Percentiles rank a stretch among this genome's conserved stretches.
phyloP scores from a whole-genome alignment of 768 basidiomycete species.

The Amanita pseudoporphyria region DNA sequence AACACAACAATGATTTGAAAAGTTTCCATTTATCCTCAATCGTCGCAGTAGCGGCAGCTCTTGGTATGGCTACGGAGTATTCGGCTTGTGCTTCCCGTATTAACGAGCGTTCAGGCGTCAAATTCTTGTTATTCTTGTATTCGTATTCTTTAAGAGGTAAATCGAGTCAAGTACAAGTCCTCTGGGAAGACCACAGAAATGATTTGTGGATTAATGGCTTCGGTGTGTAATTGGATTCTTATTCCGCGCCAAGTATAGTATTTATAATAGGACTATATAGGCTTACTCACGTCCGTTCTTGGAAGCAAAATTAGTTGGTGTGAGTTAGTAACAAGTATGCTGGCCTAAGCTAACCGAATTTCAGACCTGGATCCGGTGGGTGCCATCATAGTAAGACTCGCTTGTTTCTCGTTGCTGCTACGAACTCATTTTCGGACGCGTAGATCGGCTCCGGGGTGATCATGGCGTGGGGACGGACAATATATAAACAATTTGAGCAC shows the following conservation, averaged over 20 bases:
- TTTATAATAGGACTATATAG: conserved; percentile 24
- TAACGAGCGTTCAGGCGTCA: conserved; percentile 45
- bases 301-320: conserved; percentile 80
- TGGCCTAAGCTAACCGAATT: neutral
- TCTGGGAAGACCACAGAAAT: conserved; percentile 96
- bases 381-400: conserved; percentile 54
- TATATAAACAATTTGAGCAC: conserved; percentile 74
- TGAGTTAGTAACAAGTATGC: conserved; percentile 27
- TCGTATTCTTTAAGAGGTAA: conserved; percentile 69
- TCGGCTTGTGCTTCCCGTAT: conserved; percentile 5
- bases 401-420: neutral
- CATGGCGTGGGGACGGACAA: conserved; percentile 63
- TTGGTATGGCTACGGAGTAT: conserved; percentile 38
- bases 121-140: conserved; percentile 81
- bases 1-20: conserved; percentile 39
- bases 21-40: conserved; percentile 76
- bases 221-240: conserved; percentile 29
- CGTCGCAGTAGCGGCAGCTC: conserved; percentile 72
- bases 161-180: conserved; percentile 88
- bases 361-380: conserved; percentile 72
- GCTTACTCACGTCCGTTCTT: conserved; percentile 75
- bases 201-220: conserved; percentile 82
- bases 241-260: neutral
- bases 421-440: conserved; percentile 6
- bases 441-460: conserved; percentile 80